phyloP scores from a whole-genome alignment of 352 stramenopile species.

The Discostella stelligera region DNA sequence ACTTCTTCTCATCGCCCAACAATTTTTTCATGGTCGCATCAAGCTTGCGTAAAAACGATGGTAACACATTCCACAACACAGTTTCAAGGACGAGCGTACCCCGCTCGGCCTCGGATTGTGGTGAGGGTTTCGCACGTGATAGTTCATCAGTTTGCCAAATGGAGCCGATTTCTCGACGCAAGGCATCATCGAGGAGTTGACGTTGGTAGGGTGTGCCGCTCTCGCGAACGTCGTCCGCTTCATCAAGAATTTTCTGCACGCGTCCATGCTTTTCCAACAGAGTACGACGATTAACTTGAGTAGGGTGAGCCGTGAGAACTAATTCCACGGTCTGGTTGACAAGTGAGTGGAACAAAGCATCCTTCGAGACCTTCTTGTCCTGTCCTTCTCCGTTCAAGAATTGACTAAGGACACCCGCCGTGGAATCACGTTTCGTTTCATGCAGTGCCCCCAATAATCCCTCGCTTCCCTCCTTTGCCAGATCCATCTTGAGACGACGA shows the following conservation, averaged over 20 bases:
- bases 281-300: slow-evolving; percentile 87
- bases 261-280: slow-evolving; percentile 83
- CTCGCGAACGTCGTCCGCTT: slow-evolving; percentile 51
- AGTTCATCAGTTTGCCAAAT: slow-evolving; percentile 84
- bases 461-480: slow-evolving; percentile 28
- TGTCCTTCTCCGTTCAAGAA: slow-evolving; percentile 45
- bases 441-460: slow-evolving; percentile 33
- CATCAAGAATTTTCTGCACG: slow-evolving; percentile 63
- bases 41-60: slow-evolving; percentile 84
- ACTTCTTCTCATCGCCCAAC: slow-evolving; percentile 60
- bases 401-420: slow-evolving; percentile 55
- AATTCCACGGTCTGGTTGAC: slow-evolving; percentile 84
- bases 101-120: slow-evolving; percentile 83
- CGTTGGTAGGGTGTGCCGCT: slow-evolving; percentile 52
- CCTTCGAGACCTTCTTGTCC: slow-evolving; percentile 22
- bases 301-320: slow-evolving; percentile 87
- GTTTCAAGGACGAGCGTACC: slow-evolving; percentile 85
- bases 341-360: slow-evolving; percentile 81
- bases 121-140: slow-evolving; percentile 83
- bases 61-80: slow-evolving; percentile 85
- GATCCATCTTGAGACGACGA: slow-evolving; percentile 37
- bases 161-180: slow-evolving; percentile 71
- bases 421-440: slow-evolving; percentile 58
- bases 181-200: slow-evolving; percentile 57
- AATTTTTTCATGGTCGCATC: slow-evolving; percentile 74